Evolutionary conservation across 2,329 filamentous ascomycete genomes (phyloP).

Genomic region (Cladophialophora bantiana): DNA sequence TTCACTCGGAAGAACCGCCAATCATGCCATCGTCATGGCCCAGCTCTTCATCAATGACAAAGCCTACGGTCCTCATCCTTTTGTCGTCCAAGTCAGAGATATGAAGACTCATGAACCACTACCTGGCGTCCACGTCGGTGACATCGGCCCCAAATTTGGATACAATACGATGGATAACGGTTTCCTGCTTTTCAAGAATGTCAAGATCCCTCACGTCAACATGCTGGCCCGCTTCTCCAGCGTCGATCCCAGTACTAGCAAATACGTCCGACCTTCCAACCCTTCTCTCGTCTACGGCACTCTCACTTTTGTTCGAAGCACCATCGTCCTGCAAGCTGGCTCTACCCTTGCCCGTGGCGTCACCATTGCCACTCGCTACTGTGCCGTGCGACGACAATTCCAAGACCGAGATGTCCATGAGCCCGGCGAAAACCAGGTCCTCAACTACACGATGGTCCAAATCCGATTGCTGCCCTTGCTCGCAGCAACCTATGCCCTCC

Average conservation of each 20-base stretch:
- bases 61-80: slow-evolving; percentile 75
- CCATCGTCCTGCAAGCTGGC: slow-evolving; percentile 76
- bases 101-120: slow-evolving; percentile 73
- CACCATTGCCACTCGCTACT: slow-evolving; percentile 78
- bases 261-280: slow-evolving; percentile 71
- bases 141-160: slow-evolving; percentile 81
- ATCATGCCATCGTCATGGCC: slow-evolving; percentile 79
- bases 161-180: slow-evolving; percentile 86
- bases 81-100: slow-evolving; percentile 77
- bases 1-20: slow-evolving; percentile 76
- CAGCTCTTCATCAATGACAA: slow-evolving; percentile 74
- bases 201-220: slow-evolving; percentile 76
- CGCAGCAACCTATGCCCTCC: slow-evolving; percentile 76
- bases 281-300: slow-evolving; percentile 76
- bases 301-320: slow-evolving; percentile 75
- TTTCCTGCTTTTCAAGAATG: slow-evolving; percentile 76
- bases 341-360: slow-evolving; percentile 75
- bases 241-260: slow-evolving; percentile 71
- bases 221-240: slow-evolving; percentile 76
- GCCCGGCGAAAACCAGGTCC: slow-evolving; percentile 72
- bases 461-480: slow-evolving; percentile 74
- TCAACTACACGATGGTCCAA: slow-evolving; percentile 84
- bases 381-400: slow-evolving; percentile 77
- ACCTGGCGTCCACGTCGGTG: slow-evolving; percentile 74
- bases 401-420: slow-evolving; percentile 73